Base-by-base conservation (phyloP, 106 monocot species). In the Apostasia ramifera region DNA sequence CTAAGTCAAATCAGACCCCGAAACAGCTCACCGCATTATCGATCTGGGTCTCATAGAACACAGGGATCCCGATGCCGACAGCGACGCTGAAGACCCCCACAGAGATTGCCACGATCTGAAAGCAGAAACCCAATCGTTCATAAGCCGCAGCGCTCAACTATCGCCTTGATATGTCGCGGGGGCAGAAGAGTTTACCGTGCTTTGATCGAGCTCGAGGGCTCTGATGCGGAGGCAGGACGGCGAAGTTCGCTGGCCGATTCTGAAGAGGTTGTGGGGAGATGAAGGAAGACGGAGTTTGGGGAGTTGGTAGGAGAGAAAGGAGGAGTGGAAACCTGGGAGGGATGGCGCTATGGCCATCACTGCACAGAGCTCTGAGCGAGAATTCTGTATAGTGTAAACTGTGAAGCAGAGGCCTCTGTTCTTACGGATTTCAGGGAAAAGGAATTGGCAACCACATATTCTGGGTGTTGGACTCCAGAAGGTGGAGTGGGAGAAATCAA, bases 11-110 rank as follows among this genome's bases (percentile, higher is more conserved):
- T 44, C 41, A 57, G 44, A 40, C 59, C 61, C n/a, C 49, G 40
- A 37, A 46, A 53, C 13, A 66, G 75, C 79, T 91, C n/a, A 95
- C 95, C 52, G 91, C 79, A 72, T 68, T 91, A 49, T 91, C 84
- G 40, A 91, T 95, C 71, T 95, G 88, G 2, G 77, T 69, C 80
- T 95, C 95, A 51, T 91, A 95, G 74, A 95, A 95, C 53, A 88
- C 55, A 0, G 95, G 91, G 54, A 95, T 86, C 38, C 91, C 91
- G 8, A 95, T 78, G 40, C 95, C 95, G 40, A 91, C 67, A 3
- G 86, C 95, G 14, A 91, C 81, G 66, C 91, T 95, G 8, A 62
- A 85, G 6, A 88, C 66, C 9, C 95, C 95, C 2, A 95, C 95
- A 2, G 91, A 71, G 37, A 95, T 84, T 13, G 95, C 88, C 2